Evolutionary conservation across 2,329 filamentous ascomycete genomes (phyloP).

Genomic region (Pestalotiopsis fici): DNA sequence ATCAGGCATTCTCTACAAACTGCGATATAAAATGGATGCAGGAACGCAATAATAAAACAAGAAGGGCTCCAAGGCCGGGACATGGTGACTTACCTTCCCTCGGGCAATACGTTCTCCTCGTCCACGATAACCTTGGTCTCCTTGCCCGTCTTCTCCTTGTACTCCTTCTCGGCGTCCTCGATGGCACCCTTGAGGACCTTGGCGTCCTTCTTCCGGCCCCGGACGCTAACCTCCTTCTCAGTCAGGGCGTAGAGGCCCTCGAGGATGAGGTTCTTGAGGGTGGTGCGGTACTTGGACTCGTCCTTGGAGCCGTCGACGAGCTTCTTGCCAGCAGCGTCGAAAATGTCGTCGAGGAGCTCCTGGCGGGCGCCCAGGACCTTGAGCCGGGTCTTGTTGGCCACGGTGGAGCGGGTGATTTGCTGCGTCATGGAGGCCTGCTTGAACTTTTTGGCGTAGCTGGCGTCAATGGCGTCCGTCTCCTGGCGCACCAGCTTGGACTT

Average conservation of each 20-base stretch:
- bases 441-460: slow-evolving; percentile 96
- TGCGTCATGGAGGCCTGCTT: slow-evolving; percentile 98
- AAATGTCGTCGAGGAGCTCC: slow-evolving; percentile 87
- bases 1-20: neutral
- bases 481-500: slow-evolving; percentile 98
- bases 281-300: slow-evolving; percentile 71
- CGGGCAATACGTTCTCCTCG: slow-evolving; percentile 76
- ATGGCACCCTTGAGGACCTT: slow-evolving; percentile 77
- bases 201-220: slow-evolving; percentile 78
- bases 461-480: slow-evolving; percentile 91
- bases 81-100: slow-evolving; percentile 70
- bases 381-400: slow-evolving; percentile 94
- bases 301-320: slow-evolving; percentile 68
- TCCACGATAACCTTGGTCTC: slow-evolving; percentile 73
- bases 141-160: slow-evolving; percentile 75
- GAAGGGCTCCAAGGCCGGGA: neutral
- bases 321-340: slow-evolving; percentile 76
- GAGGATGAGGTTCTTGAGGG: slow-evolving; percentile 79
- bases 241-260: slow-evolving; percentile 88
- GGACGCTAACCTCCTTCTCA: slow-evolving; percentile 75
- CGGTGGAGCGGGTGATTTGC: slow-evolving; percentile 95
- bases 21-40: neutral
- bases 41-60: neutral
- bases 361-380: slow-evolving; percentile 85
- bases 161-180: slow-evolving; percentile 75